Conservation (phyloP, 768 basidiomycete genomes). For the Pholiota conissans region DNA sequence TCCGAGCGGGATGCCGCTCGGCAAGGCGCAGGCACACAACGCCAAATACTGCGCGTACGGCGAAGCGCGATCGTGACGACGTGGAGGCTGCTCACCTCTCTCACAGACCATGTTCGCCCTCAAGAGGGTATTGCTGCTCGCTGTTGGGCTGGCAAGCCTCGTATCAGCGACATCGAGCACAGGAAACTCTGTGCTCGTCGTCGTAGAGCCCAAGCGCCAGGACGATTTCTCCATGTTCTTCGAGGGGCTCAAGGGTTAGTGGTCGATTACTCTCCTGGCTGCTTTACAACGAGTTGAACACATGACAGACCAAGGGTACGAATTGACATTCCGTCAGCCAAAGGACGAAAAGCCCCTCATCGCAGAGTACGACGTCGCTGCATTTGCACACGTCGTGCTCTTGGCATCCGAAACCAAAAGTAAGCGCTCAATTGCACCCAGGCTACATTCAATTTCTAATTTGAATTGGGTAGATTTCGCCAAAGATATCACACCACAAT, state of each 20-base stretch:
- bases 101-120: conserved; percentile 37
- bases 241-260: conserved; percentile 67
- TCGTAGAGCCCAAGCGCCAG: conserved; percentile 73
- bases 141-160: conserved; percentile 26
- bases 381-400: conserved; percentile 84
- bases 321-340: conserved; percentile 83
- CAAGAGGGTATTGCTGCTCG: conserved; percentile 34
- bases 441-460: neutral
- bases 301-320: conserved; percentile 71
- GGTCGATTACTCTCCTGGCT: neutral
- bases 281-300: neutral
- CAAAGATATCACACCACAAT: conserved; percentile 78
- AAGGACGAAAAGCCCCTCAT: conserved; percentile 70
- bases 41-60: conserved; percentile 21
- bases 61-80: conserved; percentile 23
- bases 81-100: conserved; percentile 25
- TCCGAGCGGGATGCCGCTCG: conserved; percentile 14
- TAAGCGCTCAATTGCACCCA: conserved; percentile 34
- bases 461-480: conserved; percentile 56
- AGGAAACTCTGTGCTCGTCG: conserved; percentile 80
- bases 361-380: conserved; percentile 67
- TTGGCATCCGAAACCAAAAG: conserved; percentile 87
- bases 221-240: conserved; percentile 85
- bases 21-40: conserved; percentile 19
- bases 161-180: conserved; percentile 71